Evolutionary conservation across 78 protist species (phyloP), one percentile per base, ranked within the genome.

Genomic region (Paratrimastix pyriformis): DNA sequence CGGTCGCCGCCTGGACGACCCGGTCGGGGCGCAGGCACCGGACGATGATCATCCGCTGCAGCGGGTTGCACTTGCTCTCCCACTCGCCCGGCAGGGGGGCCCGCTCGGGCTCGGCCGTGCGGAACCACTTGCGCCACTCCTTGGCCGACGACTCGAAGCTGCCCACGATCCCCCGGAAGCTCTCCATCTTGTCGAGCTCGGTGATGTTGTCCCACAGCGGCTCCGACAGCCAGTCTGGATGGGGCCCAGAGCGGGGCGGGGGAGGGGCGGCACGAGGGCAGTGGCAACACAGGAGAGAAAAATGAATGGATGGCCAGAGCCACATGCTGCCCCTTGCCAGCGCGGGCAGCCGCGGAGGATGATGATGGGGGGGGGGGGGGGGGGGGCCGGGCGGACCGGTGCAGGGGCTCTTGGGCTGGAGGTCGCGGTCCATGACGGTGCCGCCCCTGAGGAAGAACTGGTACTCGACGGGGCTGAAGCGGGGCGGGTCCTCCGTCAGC

Each of bases 11-110:
- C 13, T 48, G 66, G 9, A 80, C 48, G n/a, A 91, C 81, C 21
- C 95, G 91, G 58, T 91, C 95, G 15, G 89, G 84, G 24, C 95
- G 88, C 59, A 91, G 77, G 76, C 87, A 83, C 40, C 94, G 86
- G 45, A 90, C 72, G 46, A 90, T 60, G 58, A 83, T 46, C 82
- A 87, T 62, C 15, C 77, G 75, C 77, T 87, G 85, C 79, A 87
- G 71, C 74, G 80, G 86, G 38, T 74, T 77, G 82, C 77, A 78
- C 55, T 80, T 81, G 79, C 55, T 44, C 58, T 80, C 85, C 93
- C 93, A 88, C 42, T 80, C 87, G 38, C 86, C 83, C 0, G 93
- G 93, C 40, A 85, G 81, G 13, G 82, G 65, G 1, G 78, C 58
- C 37, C 37, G n/a, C 77, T 91, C 92, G 11, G 96, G 96, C 64